phyloP scores from a whole-genome alignment of 495 filamentous ascomycete species.

The Xylaria longipes region DNA sequence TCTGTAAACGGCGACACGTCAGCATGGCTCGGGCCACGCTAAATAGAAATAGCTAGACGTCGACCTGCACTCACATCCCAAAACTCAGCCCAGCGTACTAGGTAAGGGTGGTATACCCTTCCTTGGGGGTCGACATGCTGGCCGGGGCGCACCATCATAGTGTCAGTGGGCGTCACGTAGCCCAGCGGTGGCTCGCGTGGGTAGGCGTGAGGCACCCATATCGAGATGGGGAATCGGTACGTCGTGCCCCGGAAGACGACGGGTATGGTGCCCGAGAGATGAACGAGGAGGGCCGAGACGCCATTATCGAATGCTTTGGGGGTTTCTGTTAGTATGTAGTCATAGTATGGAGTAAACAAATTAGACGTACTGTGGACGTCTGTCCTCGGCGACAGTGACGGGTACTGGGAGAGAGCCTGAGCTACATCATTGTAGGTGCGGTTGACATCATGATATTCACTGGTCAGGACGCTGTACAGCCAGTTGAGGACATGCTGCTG shows the following conservation, averaged over 20 bases:
- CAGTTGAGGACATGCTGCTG: constrained; percentile 90
- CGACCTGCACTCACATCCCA: constrained; percentile 79
- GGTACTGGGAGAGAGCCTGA: constrained; percentile 78
- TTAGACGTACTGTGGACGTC: constrained; percentile 86
- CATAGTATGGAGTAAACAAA: background rate
- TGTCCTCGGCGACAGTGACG: constrained; percentile 86
- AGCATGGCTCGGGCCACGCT: constrained; percentile 27
- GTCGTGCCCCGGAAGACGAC: constrained; percentile 85
- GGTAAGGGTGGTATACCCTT: constrained; percentile 92
- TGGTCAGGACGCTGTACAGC: constrained; percentile 89
- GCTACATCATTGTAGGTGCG: constrained; percentile 92
- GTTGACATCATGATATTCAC: constrained; percentile 90
- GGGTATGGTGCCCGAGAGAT: constrained; percentile 85
- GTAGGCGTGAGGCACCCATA: constrained; percentile 97
- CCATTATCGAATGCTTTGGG: constrained; percentile 85
- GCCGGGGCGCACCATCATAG: constrained; percentile 87
- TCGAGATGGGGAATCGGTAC: constrained; percentile 87
- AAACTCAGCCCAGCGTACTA: constrained; percentile 84
- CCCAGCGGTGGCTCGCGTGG: constrained; percentile 82
- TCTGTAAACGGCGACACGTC: constrained; percentile 57
- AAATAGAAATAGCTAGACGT: background rate
- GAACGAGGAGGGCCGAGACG: constrained; percentile 82
- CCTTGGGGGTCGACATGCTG: constrained; percentile 97
- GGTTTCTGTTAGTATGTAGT: constrained; percentile 17
- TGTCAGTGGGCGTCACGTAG: constrained; percentile 86